A percentile compares a stretch with the other conserved stretches of the same genome.
These are phyloP conservation scores for Botrytis paeoniae DNA, from an alignment of 2,329 filamentous ascomycete species.

Conservation along the genomic window DNA sequence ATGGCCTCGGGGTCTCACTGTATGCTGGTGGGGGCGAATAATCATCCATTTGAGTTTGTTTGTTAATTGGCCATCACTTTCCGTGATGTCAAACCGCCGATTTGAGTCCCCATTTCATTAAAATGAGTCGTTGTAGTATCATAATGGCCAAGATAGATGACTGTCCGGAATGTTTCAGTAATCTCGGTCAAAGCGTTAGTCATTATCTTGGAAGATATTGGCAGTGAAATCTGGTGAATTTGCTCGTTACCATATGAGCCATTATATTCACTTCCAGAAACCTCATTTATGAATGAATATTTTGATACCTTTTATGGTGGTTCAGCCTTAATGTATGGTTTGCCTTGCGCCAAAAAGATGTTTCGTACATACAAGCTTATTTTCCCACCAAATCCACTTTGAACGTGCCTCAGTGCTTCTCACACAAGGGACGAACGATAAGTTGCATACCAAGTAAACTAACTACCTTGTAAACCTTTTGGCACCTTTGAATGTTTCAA, in stretches of 20 bases:
- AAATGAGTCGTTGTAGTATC: background rate
- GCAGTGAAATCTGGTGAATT: background rate
- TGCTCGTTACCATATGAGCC: background rate
- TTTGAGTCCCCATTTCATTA: background rate
- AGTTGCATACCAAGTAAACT: background rate
- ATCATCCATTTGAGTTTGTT: conserved; percentile 7
- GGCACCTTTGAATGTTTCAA: background rate
- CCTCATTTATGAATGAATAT: background rate
- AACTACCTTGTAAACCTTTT: background rate
- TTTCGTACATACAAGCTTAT: background rate
- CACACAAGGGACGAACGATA: background rate
- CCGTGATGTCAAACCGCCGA: background rate
- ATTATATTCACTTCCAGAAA: background rate
- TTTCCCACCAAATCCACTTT: background rate
- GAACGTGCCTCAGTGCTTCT: background rate
- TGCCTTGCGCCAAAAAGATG: background rate
- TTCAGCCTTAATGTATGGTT: background rate
- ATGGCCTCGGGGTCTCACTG: background rate
- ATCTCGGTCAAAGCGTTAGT: background rate
- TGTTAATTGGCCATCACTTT: background rate
- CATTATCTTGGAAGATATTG: background rate
- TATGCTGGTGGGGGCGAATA: conserved; percentile 15
- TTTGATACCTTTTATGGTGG: background rate
- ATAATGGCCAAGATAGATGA: background rate
- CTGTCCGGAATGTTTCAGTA: background rate